phyloP scores from a whole-genome alignment of 208 protist species.

The Trypanosomatidae sp. region DNA sequence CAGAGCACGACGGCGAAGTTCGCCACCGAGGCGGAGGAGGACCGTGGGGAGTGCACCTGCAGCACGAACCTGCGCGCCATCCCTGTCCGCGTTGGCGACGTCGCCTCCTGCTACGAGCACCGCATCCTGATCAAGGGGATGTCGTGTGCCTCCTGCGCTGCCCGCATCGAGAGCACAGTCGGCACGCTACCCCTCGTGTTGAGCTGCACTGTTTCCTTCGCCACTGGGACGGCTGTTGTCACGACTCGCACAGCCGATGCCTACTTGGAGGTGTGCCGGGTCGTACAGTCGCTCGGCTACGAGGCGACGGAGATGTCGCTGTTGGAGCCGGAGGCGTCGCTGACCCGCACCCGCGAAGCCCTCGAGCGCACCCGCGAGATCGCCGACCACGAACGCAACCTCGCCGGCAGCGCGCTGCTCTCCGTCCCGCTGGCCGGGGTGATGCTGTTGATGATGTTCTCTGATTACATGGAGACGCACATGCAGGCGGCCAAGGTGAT shows the following conservation, averaged over 20 bases:
- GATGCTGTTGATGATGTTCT: slow-evolving; percentile 70
- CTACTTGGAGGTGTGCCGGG: slow-evolving; percentile 8
- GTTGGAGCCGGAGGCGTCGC: slow-evolving; percentile 10
- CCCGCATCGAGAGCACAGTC: slow-evolving; percentile 78
- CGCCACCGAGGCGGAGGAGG: slow-evolving; percentile 14
- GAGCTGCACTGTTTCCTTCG: slow-evolving; percentile 68
- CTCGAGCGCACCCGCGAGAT: slow-evolving; percentile 80
- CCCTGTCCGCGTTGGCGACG: slow-evolving; percentile 9
- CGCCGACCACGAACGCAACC: slow-evolving; percentile 30
- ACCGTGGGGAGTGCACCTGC: slow-evolving; percentile 22
- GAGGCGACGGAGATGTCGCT: slow-evolving; percentile 14
- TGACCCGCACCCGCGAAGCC: slow-evolving; percentile 38
- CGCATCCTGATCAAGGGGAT: slow-evolving; percentile 77
- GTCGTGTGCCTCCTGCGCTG: slow-evolving; percentile 92
- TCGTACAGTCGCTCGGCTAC: slow-evolving; percentile 63
- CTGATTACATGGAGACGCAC: slow-evolving; percentile 25
- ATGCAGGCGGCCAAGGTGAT: slow-evolving; percentile 27
- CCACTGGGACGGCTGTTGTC: slow-evolving; percentile 46
- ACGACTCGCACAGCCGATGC: slow-evolving; percentile 10
- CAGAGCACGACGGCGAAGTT: slow-evolving; percentile 20
- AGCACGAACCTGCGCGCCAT: slow-evolving; percentile 25
- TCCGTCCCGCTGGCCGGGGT: slow-evolving; percentile 59
- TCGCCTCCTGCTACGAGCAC: slow-evolving; percentile 23
- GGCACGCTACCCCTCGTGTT: slow-evolving; percentile 35
- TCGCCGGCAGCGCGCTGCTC: slow-evolving; percentile 56